phyloP scores from a whole-genome alignment of 2,329 filamentous ascomycete genomes.

The Ophiostoma quercus region DNA sequence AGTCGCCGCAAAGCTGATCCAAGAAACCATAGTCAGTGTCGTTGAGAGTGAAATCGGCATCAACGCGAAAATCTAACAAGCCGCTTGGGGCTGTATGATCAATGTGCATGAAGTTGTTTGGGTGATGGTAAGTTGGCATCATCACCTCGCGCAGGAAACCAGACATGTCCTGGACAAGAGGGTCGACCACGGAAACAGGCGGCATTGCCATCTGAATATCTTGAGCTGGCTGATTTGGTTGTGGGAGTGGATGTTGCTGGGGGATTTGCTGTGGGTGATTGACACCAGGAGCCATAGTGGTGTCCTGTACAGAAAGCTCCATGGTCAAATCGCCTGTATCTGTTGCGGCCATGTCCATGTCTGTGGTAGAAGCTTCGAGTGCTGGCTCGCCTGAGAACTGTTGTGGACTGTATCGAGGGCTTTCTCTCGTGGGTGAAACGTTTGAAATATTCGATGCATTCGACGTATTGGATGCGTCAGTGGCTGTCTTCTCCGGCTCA shows the following conservation, averaged over 20 bases:
- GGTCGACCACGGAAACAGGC: not conserved
- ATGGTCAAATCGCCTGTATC: not conserved
- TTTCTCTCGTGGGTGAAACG: not conserved
- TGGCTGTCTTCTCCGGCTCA: not conserved
- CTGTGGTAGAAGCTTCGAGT: not conserved
- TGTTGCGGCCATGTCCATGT: not conserved
- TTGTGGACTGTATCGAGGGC: not conserved
- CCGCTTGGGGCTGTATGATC: conserved; percentile 41
- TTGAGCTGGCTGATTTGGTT: not conserved
- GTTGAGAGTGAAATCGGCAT: conserved; percentile 47
- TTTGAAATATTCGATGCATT: not conserved
- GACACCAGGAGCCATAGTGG: not conserved
- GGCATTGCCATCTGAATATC: not conserved
- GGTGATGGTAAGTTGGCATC: conserved; percentile 39
- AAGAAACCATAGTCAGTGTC: conserved; percentile 49
- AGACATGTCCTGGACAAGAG: conserved; percentile 33
- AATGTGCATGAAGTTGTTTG: conserved; percentile 33
- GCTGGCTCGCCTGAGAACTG: not conserved
- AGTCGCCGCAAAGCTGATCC: conserved; percentile 46
- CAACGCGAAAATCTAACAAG: conserved; percentile 47
- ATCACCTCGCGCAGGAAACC: conserved; percentile 49
- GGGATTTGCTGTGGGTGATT: not conserved
- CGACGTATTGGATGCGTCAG: not conserved
- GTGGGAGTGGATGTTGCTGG: not conserved
- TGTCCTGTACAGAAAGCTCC: not conserved